A percentile compares a stretch with the other conserved stretches of the same genome.
Conservation (phyloP, 805 yeast genomes). For the Zygoascus tannicola region DNA sequence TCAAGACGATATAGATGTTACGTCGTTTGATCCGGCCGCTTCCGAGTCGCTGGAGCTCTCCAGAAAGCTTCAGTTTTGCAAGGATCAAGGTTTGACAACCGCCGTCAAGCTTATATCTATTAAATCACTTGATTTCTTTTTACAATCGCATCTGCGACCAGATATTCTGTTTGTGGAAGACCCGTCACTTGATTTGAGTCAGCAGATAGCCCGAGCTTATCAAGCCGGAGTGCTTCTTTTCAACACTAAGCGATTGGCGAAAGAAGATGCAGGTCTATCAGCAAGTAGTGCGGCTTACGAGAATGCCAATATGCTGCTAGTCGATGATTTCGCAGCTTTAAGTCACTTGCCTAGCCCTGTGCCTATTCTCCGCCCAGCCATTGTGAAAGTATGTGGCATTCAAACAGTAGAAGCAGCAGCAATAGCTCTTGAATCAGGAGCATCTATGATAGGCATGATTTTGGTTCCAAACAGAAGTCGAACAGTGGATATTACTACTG, state of each 20-base stretch:
- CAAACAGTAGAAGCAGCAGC: slow-evolving; percentile 57
- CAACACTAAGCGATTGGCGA: background rate
- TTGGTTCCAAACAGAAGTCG: slow-evolving; percentile 76
- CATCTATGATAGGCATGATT: slow-evolving; percentile 75
- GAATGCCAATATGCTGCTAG: background rate
- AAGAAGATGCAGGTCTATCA: background rate
- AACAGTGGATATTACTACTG: slow-evolving; percentile 45
- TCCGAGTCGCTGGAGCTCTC: background rate
- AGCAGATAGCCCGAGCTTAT: background rate
- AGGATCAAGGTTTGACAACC: background rate
- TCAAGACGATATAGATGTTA: background rate
- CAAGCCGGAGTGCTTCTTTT: background rate
- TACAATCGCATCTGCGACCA: background rate
- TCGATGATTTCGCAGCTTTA: background rate
- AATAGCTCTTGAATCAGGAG: slow-evolving; percentile 61
- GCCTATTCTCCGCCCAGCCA: slow-evolving; percentile 16
- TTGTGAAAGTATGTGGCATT: slow-evolving; percentile 86
- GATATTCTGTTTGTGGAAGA: slow-evolving; percentile 3
- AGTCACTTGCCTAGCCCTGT: background rate
- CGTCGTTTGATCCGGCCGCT: background rate
- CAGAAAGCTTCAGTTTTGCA: background rate
- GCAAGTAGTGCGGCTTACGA: background rate
- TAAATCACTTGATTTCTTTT: background rate
- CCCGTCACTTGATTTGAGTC: background rate
- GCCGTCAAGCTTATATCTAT: background rate